These are phyloP conservation scores for Aspergillus ruber DNA, from an alignment of 2,329 filamentous ascomycete species.

Conservation along the genomic window DNA sequence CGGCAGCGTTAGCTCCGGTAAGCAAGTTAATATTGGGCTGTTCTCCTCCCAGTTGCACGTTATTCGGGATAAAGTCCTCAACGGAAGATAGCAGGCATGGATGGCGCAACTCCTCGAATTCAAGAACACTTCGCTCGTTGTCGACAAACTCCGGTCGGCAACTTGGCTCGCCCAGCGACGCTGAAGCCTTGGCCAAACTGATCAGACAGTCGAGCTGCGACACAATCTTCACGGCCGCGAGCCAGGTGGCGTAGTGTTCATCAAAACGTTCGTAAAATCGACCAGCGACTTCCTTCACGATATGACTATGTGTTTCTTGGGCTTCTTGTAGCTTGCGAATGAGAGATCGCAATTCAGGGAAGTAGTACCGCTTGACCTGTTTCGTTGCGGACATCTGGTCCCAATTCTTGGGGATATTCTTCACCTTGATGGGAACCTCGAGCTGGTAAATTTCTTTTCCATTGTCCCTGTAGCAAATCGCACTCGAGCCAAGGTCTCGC, in stretches of 20 bases:
- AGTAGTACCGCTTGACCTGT: conserved; percentile 90
- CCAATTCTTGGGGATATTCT: conserved; percentile 77
- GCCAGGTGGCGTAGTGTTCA: conserved; percentile 75
- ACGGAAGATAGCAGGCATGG: conserved; percentile 89
- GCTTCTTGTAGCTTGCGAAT: conserved; percentile 88
- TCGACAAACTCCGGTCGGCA: conserved; percentile 87
- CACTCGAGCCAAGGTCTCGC: conserved; percentile 65
- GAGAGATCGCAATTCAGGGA: conserved; percentile 69
- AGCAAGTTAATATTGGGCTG: conserved; percentile 79
- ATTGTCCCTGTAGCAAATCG: conserved; percentile 71
- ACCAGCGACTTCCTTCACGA: conserved; percentile 76
- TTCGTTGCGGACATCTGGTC: conserved; percentile 93
- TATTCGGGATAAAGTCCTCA: conserved; percentile 93
- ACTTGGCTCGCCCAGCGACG: conserved; percentile 73
- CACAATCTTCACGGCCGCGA: conserved; percentile 81
- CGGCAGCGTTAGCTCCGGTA: conserved; percentile 93
- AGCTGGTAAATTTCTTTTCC: conserved; percentile 97
- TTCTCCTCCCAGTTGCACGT: conserved; percentile 77
- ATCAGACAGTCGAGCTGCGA: conserved; percentile 93
- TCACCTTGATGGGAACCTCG: conserved; percentile 78
- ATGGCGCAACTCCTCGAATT: conserved; percentile 87
- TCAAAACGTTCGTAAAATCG: conserved; percentile 87
- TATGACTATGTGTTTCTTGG: conserved; percentile 86
- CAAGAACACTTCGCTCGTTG: conserved; percentile 74
- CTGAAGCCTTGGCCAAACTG: conserved; percentile 82